Evolutionary conservation across 768 basidiomycete species (phyloP).

Genomic region (Boletus tomentosulus): DNA sequence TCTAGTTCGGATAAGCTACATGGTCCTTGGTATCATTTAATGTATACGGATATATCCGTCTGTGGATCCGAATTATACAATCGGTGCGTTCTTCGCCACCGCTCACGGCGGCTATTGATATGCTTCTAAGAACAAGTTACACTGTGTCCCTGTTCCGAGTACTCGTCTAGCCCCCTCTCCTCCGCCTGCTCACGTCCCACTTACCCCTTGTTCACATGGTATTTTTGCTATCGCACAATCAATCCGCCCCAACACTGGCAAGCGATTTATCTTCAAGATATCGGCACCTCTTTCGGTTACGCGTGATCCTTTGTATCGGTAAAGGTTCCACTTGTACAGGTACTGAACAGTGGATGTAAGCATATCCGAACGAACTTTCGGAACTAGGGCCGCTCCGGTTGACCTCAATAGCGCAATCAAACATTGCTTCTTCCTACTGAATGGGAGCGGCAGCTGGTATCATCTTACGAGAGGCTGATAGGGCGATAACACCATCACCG

Average conservation of each 20-base stretch:
- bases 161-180: not conserved
- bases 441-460: not conserved
- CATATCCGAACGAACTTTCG: not conserved
- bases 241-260: conserved; percentile 59
- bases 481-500: not conserved
- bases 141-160: not conserved
- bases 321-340: not conserved
- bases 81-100: not conserved
- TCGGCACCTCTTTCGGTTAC: not conserved
- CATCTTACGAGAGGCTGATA: not conserved
- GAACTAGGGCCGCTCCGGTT: not conserved
- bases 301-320: conserved; percentile 44
- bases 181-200: not conserved
- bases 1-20: not conserved
- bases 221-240: not conserved
- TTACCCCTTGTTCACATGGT: not conserved
- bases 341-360: not conserved
- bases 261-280: conserved; percentile 6
- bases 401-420: not conserved
- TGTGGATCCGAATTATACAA: not conserved
- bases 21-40: not conserved
- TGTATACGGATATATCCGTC: not conserved
- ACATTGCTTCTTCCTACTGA: not conserved
- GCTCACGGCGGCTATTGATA: not conserved
- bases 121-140: not conserved